Percentiles rank a stretch among this genome's conserved stretches.
Conservation (phyloP, 2,329 filamentous ascomycete species). For the Microcyclospora tardicrescens region DNA sequence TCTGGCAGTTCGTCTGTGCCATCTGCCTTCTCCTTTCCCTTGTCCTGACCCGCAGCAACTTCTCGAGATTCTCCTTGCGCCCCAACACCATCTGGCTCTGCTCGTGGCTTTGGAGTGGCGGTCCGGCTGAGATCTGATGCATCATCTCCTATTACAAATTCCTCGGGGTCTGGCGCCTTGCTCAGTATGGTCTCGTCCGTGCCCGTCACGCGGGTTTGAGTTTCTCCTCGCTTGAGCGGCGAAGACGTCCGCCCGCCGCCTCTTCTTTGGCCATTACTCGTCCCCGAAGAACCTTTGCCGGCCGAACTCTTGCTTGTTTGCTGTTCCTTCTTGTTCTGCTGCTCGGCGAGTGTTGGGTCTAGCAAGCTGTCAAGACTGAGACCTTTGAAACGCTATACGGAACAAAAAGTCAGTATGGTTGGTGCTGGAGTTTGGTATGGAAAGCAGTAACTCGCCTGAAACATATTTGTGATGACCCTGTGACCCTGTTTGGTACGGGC, state of each 20-base stretch:
- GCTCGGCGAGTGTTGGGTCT: slow-evolving; percentile 64
- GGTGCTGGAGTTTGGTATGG: too few relatives aligned
- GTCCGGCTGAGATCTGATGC: slow-evolving; percentile 50
- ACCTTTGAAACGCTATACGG: slow-evolving; percentile 19
- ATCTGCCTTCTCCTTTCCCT: slow-evolving; percentile 23
- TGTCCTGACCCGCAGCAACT: slow-evolving; percentile 12
- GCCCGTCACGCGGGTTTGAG: slow-evolving; percentile 10
- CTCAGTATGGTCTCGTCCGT: slow-evolving; percentile 6
- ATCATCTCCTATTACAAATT: slow-evolving; percentile 78
- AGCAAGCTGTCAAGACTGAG: slow-evolving; percentile 26
- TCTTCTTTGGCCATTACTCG: neutral
- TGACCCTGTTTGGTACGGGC: too few relatives aligned
- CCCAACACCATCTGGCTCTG: slow-evolving; percentile 19
- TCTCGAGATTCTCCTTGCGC: slow-evolving; percentile 9
- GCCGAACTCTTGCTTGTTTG: slow-evolving; percentile 4
- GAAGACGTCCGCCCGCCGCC: slow-evolving; percentile 24
- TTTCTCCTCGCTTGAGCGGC: slow-evolving; percentile 34
- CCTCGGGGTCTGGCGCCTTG: slow-evolving; percentile 63
- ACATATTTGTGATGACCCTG: too few relatives aligned
- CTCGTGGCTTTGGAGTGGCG: slow-evolving; percentile 38
- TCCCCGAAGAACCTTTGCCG: neutral
- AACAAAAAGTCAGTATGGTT: too few relatives aligned
- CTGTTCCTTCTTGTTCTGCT: slow-evolving; percentile 62
- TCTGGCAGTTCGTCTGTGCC: slow-evolving; percentile 48
- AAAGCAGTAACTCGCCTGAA: too few relatives aligned